Percentiles rank a stretch among this genome's conserved stretches.
These are phyloP conservation scores for Talaromyces sp. DNA, from an alignment of 2,329 filamentous ascomycete species.

Conservation along the genomic window DNA sequence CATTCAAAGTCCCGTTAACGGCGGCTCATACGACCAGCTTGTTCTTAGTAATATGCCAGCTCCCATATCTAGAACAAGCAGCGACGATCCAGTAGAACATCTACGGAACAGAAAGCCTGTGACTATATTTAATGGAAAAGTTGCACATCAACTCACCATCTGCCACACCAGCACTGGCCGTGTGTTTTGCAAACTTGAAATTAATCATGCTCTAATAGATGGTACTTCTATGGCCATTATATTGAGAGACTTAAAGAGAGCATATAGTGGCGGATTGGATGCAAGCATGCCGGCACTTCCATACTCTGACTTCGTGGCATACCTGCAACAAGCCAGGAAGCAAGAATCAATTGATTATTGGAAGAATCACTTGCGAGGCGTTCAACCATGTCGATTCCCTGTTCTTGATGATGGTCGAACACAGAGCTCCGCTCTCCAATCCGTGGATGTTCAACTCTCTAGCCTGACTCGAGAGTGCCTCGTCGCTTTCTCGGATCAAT, in stretches of 20 bases:
- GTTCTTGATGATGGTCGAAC: neutral
- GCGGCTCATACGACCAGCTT: neutral
- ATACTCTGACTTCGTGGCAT: neutral
- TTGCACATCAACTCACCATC: neutral
- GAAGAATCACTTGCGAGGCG: neutral
- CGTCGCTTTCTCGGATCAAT: constrained; percentile 9
- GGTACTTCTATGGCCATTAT: constrained; percentile 1
- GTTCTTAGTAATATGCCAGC: neutral
- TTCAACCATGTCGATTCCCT: neutral
- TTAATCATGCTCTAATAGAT: constrained; percentile 2
- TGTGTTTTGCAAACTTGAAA: neutral
- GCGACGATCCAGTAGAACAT: neutral
- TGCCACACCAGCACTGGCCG: neutral
- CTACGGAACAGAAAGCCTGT: neutral
- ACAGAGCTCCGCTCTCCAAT: neutral
- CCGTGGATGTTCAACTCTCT: neutral
- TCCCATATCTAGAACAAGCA: neutral
- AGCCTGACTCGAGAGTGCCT: neutral
- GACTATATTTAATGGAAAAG: neutral
- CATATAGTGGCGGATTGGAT: constrained; percentile 33
- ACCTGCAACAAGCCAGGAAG: neutral
- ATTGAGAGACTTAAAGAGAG: neutral
- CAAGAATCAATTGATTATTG: neutral
- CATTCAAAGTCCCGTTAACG: neutral
- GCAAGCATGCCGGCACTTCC: neutral